Evolutionary conservation across 306 rosid genomes (phyloP), one percentile per base, ranked within the genome.

Genomic region (Medicago lupulina): DNA sequence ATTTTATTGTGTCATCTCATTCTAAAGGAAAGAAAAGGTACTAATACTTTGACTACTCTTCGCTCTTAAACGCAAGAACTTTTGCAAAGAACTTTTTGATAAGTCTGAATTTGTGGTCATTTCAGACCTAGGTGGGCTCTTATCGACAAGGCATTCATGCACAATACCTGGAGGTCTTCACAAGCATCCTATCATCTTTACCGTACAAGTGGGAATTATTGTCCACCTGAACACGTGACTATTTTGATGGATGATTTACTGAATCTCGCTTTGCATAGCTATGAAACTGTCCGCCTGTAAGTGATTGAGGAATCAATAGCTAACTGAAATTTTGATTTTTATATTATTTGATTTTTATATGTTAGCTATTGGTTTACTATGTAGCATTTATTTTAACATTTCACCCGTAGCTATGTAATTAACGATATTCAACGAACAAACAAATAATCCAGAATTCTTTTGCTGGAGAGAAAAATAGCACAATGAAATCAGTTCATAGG

Each of bases 61-160:
- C 17, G 78, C 58, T 64, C 74, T 78, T 71, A 18, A 62, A 79
- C n/a, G 18, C 70, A 9, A 70, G 74, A 78, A 74, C 66, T 59
- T 57, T 47, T 62, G 67, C 68, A 21, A 55, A 44, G 68, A 28
- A 65, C 39, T 38, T 67, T 41, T 75, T 53, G 16, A 39, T 75
- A 13, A 60, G 70, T 68, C 60, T 57, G 71, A 82, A 64, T 18
- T 57, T 62, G 62, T 69, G 19, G 53, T 71, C 73, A 12, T 73
- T 78, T 67, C 87, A 96, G 99, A 83, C 99, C 99, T 5, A 90
- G 99, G 86, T 96, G 99, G 99, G 91, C 99, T 46, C 98, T 96
- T 82, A 96, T 96, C 21, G 99, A 96, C 84, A 96, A 96, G 85
- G 96, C 99, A 78, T 92, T 86, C 79, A 89, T 96, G 99, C 98